Conservation (phyloP, 2,329 filamentous ascomycete species). For the Alternaria sp. region DNA sequence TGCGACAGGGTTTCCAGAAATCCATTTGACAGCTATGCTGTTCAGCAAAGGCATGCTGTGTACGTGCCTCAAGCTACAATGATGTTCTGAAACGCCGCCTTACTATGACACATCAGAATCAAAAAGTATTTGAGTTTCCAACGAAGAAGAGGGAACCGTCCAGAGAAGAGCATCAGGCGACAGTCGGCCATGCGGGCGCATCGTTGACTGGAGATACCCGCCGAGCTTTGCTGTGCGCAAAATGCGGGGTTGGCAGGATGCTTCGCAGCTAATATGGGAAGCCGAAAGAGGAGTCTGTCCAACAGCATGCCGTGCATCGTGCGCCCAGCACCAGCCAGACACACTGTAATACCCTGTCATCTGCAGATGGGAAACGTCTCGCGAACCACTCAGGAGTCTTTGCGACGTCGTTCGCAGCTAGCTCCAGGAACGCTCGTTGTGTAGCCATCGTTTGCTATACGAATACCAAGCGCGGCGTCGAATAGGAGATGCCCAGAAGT, state of each 20-base stretch:
- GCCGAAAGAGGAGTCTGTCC: conserved; percentile 22
- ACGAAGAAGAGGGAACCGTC: conserved; percentile 8
- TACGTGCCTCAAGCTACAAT: background rate
- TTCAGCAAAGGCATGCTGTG: background rate
- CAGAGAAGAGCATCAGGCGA: conserved; percentile 18
- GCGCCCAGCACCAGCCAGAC: conserved; percentile 29
- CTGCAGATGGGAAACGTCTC: conserved; percentile 16
- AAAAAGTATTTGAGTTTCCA: background rate
- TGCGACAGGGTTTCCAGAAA: background rate
- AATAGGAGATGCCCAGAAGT: conserved; percentile 32
- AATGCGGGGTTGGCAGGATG: conserved; percentile 49
- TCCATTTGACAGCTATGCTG: background rate
- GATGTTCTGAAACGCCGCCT: background rate
- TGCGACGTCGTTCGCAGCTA: conserved; percentile 33
- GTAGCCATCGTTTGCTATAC: conserved; percentile 22
- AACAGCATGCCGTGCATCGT: conserved; percentile 35
- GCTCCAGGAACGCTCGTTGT: conserved; percentile 36
- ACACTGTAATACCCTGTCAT: conserved; percentile 26
- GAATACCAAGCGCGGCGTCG: conserved; percentile 17
- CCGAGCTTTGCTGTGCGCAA: conserved; percentile 41
- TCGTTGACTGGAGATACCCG: conserved; percentile 36
- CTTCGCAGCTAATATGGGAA: conserved; percentile 30
- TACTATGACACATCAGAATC: background rate
- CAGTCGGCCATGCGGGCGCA: conserved; percentile 32
- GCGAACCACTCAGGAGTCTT: conserved; percentile 14